Evolutionary conservation across 495 filamentous ascomycete genomes (phyloP), one percentile per base, ranked within the genome.

Genomic region (Daldinia grandis): DNA sequence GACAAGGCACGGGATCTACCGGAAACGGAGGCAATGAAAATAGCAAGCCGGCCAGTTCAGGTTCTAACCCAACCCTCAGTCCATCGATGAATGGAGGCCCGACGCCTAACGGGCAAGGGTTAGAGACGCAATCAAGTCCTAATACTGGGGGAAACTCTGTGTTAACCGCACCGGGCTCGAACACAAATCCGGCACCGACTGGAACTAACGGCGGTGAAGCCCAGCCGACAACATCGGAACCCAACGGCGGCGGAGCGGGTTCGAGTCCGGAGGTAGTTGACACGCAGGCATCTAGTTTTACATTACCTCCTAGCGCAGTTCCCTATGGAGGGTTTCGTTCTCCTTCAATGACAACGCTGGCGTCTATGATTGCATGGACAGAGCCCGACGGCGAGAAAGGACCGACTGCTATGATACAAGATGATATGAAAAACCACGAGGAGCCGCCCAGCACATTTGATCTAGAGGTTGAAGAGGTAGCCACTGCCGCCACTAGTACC

Each of bases 321-420:
- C 75, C 75, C 19, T 76, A 76, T 38, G 73, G 66, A 27, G 40
- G 28, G 8, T 9, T 40, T 31, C 37, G 38, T 15, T 57, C 63
- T 24, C 69, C 69, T 12, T 70, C 72, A 9, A 73, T 73, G 72
- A 74, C 63, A 6, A 73, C 72, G 5, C 25, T 69, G 21, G 57
- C 56, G 1, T 72, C 74, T 28, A 74, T 76, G 72, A 53, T 76
- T 6, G 66, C 51, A 24, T 73, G 74, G 74, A 63, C 55, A 40
- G 72, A 74, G 27, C 69, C 66, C 9, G 58, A 71, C 25, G 72
- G 72, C 8, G 66, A 35, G 7, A 24, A 49, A 17, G 72, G 69
- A 7, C 42, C 68, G 19, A 58, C 68, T 15, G 47, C 55, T 10
- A 57, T 72, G 68, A 53, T 72, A 35, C 58, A 63, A 12, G 19